These are phyloP conservation scores for Penicillium oxalicum DNA, from an alignment of 2,329 filamentous ascomycete species.

Conservation along the genomic window DNA sequence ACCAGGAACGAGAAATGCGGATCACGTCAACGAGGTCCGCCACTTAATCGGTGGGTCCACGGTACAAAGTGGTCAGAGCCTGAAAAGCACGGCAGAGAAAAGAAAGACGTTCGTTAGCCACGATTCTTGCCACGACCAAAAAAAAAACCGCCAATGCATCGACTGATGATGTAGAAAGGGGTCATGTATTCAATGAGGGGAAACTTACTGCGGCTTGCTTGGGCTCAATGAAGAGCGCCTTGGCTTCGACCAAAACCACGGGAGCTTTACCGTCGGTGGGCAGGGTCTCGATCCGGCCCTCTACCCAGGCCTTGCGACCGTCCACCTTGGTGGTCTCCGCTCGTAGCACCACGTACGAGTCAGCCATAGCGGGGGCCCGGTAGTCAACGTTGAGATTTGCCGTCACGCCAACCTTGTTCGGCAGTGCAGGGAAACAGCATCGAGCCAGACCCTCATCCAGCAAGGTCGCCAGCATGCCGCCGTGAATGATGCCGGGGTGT, in stretches of 20 bases:
- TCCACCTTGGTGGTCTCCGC: constrained; percentile 80
- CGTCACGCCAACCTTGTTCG: constrained; percentile 74
- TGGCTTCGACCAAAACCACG: constrained; percentile 69
- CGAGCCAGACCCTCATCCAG: constrained; percentile 84
- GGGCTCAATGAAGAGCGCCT: constrained; percentile 82
- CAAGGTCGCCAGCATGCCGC: constrained; percentile 84
- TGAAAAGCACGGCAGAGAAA: not conserved
- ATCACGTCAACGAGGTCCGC: constrained; percentile 4
- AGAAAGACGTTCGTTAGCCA: constrained; percentile 3
- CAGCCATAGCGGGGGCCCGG: constrained; percentile 69
- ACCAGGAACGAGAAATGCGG: constrained; percentile 10
- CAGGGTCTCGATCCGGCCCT: constrained; percentile 77
- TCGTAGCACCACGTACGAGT: constrained; percentile 68
- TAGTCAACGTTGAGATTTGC: constrained; percentile 81
- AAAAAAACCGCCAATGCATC: not conserved
- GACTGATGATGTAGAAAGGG: too few relatives aligned
- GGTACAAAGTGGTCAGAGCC: constrained; percentile 12
- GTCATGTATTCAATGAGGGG: not conserved
- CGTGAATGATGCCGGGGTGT: constrained; percentile 85
- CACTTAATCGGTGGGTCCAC: constrained; percentile 16
- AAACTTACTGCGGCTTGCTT: constrained; percentile 67
- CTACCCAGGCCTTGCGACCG: constrained; percentile 90
- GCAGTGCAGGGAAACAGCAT: constrained; percentile 81
- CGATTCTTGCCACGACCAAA: not conserved
- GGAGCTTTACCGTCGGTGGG: constrained; percentile 57